phyloP scores from a whole-genome alignment of 1,139 yeast species.

The Nakaseomyces kungkrabaensis region DNA sequence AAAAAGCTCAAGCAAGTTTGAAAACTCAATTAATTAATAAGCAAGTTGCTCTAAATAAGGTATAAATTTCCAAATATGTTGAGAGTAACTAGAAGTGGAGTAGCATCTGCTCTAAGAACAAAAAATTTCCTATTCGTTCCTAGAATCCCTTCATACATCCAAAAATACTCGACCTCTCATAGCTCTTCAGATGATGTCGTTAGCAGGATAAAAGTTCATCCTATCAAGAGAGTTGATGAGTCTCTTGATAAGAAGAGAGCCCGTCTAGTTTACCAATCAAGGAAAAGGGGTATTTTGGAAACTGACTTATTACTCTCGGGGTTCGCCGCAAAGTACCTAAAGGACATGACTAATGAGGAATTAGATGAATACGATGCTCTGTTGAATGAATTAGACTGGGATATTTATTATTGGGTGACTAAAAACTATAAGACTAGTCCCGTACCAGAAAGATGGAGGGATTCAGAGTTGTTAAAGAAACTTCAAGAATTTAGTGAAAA shows the following conservation, averaged over 20 bases:
- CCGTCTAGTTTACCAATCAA: slow-evolving; percentile 76
- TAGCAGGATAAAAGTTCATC: slow-evolving; percentile 49
- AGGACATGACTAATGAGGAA: slow-evolving; percentile 50
- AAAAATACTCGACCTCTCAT: neutral
- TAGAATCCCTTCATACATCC: neutral
- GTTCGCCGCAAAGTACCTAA: slow-evolving; percentile 70
- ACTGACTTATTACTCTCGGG: slow-evolving; percentile 77
- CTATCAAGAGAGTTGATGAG: slow-evolving; percentile 68
- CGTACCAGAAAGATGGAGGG: slow-evolving; percentile 75
- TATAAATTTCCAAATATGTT: neutral
- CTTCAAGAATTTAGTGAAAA: slow-evolving; percentile 71
- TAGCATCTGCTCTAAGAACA: neutral
- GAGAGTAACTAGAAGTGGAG: neutral
- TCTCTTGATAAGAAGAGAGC: slow-evolving; percentile 70
- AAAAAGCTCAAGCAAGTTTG: no score
- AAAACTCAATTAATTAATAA: no score
- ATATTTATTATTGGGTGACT: slow-evolving; percentile 96
- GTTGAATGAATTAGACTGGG: slow-evolving; percentile 95
- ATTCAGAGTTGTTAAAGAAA: slow-evolving; percentile 50
- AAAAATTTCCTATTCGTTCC: neutral
- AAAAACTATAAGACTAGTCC: slow-evolving; percentile 71
- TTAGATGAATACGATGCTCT: slow-evolving; percentile 77
- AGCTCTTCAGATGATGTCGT: slow-evolving; percentile 17
- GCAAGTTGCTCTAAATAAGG: no score
- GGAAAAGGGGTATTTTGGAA: slow-evolving; percentile 93